Evolutionary conservation across 768 basidiomycete genomes (phyloP), one percentile per base, ranked within the genome.

Genomic region (Panaeolus papilionaceus): DNA sequence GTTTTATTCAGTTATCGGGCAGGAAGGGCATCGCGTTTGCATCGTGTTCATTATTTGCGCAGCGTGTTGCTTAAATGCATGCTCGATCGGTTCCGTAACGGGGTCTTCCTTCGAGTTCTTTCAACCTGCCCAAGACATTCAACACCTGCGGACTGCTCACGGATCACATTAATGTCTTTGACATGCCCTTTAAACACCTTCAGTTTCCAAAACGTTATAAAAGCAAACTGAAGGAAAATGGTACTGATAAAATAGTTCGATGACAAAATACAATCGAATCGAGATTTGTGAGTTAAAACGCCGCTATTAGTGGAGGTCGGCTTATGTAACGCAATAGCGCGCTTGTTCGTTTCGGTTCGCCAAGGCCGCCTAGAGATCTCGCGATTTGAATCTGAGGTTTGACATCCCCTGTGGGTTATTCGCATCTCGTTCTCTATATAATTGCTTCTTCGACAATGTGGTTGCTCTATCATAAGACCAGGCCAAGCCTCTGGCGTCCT

Each of bases 401-500:
- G 58, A 26, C 23, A 47, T 63, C 49, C 68, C 65, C 65, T 69
- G 65, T 12, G 45, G 16, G 38, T 39, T 62, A 42, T 26, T 61
- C 61, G 18, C 63, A 44, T 38, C 68, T 42, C 68, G 37, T 40
- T 42, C 44, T 16, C 38, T 64, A 69, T 66, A 54, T 64, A 62
- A 37, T 26, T 16, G 28, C 61, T 45, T 64, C 67, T 68, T 66
- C 26, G 16, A 49, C 67, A 68, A 64, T 68, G 64, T 61, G 68
- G 62, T 40, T 40, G 18, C 38, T 63, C 63, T 33, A 70, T 69
- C 66, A 67, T 62, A 64, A 58, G 69, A 67, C 67, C 64, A 38
- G 66, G 66, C 64, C 66, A 67, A 67, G 64, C 64, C 67, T 23
- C 26, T 47, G 54, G 42, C 42, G 40, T 38, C 38, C 28, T 39